Evolutionary conservation across 495 filamentous ascomycete genomes (phyloP), one percentile per base, ranked within the genome.

Genomic region (Usnea hakonensis): DNA sequence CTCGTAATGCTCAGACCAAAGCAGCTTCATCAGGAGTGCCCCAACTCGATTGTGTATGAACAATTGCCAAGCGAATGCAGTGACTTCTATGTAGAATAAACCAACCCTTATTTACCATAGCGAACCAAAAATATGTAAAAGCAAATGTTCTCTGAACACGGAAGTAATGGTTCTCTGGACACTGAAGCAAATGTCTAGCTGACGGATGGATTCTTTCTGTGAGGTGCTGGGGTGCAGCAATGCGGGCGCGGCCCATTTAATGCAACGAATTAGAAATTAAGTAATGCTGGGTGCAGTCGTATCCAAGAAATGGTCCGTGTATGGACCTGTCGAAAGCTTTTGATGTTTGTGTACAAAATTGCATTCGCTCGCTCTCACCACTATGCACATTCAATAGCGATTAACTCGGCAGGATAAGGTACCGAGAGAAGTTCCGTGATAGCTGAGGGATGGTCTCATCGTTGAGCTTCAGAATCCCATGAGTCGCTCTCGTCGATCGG

Each of bases 401-500:
- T 62, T 17, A 38, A 48, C n/a, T 53, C 36, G 46, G 28, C 44
- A 30, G 44, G 23, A 28, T 53, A 38, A 57, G 36, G 30, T 55
- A 37, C 46, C 62, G 46, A 64, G 55, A 64, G 46, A 36, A 36
- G 16, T 43, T 8, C 9, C 32, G 33, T 3, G 36, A 23, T 19
- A 32, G 13, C n/a, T n/a, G 30, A 28, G 46, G 8, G 19, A 16
- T 32, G 10, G n/a, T 65, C 30, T 52, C 48, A 79, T 55, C 77
- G 75, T 57, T 77, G 77, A 21, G 77, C 68, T 70, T 82, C 79
- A 37, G 79, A 68, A 59, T 85, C 84, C 85, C 85, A 88, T 21
- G 79, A 77, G 61, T 82, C 77, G 57, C 76, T 77, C 55, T 87
- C 85, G 55, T 87, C 85, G 30, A 83, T 74, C 35, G 85, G 84